Conservation (phyloP, 139 green algal genomes). For the Volvox reticuliferus region DNA sequence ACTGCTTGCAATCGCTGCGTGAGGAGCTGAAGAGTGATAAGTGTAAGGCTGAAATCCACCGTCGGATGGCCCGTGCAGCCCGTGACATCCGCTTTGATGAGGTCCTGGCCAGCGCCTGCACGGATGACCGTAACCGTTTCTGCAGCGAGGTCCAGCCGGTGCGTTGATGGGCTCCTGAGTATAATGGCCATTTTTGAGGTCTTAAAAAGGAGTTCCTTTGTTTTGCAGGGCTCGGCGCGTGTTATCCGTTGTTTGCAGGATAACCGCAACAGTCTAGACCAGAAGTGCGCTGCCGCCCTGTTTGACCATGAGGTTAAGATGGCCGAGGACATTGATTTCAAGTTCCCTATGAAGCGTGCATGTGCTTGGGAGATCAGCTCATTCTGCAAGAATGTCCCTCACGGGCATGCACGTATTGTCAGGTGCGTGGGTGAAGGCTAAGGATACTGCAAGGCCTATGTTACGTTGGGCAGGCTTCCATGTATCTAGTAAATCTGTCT, state of each 20-base stretch:
- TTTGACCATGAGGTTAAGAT: conserved; percentile 85
- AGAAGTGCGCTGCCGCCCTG: conserved; percentile 78
- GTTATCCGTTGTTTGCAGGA: conserved; percentile 93
- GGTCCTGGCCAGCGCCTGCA: conserved; percentile 79
- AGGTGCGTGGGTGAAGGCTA: conserved; percentile 48
- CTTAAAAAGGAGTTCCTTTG: neutral
- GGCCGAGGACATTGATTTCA: conserved; percentile 90
- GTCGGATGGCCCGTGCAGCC: conserved; percentile 68
- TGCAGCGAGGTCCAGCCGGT: conserved; percentile 75
- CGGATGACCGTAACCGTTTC: conserved; percentile 70
- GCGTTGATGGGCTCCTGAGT: conserved; percentile 7
- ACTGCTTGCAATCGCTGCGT: conserved; percentile 69
- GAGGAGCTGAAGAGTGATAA: conserved; percentile 68
- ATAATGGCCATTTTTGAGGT: neutral
- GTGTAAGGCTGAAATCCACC: conserved; percentile 60
- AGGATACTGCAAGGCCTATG: too few relatives aligned
- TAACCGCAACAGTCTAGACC: conserved; percentile 68
- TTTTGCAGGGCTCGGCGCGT: conserved; percentile 76
- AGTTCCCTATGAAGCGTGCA: conserved; percentile 86
- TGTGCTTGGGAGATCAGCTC: conserved; percentile 81
- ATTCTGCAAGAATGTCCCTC: conserved; percentile 79
- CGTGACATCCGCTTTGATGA: conserved; percentile 92
- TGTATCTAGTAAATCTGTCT: too few relatives aligned
- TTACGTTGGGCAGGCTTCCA: too few relatives aligned
- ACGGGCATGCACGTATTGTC: conserved; percentile 85